A percentile compares a stretch with the other conserved stretches of the same genome.
These are phyloP conservation scores for Albugo laibachii DNA, from an alignment of 352 stramenopile species.

Conservation along the genomic window DNA sequence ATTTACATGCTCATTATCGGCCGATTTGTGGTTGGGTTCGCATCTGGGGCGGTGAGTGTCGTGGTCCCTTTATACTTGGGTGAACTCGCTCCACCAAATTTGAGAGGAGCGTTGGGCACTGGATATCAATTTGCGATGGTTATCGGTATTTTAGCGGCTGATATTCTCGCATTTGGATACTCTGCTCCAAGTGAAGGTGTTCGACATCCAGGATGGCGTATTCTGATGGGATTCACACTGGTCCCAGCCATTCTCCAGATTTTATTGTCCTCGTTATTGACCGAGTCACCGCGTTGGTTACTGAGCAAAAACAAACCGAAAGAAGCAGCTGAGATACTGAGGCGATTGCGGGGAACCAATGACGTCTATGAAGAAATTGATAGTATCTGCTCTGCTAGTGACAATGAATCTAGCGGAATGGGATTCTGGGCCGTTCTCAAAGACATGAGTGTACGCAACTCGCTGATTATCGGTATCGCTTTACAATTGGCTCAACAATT, in stretches of 20 bases:
- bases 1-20: conserved; percentile 54
- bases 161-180: conserved; percentile 36
- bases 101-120: conserved; percentile 49
- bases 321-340: conserved; percentile 45
- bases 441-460: conserved; percentile 39
- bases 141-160: conserved; percentile 28
- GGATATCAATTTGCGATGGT: conserved; percentile 58
- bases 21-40: conserved; percentile 48
- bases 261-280: conserved; percentile 32
- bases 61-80: conserved; percentile 52
- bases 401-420: conserved; percentile 45
- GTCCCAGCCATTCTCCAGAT: conserved; percentile 44
- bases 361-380: conserved; percentile 69
- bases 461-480: conserved; percentile 32
- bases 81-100: conserved; percentile 42
- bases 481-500: conserved; percentile 53
- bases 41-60: conserved; percentile 41
- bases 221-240: conserved; percentile 45
- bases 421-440: conserved; percentile 41
- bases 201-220: conserved; percentile 32
- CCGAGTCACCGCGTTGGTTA: conserved; percentile 46
- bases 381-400: conserved; percentile 57
- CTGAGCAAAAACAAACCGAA: conserved; percentile 54
- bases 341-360: conserved; percentile 35
- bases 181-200: conserved; percentile 31